Evolutionary conservation across 106 monocot genomes (phyloP).

Genomic region (Apostasia ramifera): DNA sequence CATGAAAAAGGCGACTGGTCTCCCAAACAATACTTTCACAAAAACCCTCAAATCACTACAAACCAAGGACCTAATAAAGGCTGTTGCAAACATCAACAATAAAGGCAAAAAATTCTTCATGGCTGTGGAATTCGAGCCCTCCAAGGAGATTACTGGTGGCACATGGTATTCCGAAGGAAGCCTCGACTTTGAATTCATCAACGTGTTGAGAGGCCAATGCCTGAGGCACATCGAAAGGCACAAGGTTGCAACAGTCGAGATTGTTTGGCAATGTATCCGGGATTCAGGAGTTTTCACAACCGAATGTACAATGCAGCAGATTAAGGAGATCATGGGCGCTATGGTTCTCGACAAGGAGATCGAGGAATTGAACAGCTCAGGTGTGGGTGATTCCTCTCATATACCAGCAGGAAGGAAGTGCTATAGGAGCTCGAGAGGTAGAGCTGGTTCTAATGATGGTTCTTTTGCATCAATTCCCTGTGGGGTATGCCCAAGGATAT

Average conservation of each 20-base stretch:
- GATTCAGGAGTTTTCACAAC: slow-evolving; percentile 20
- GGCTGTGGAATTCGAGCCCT: slow-evolving; percentile 50
- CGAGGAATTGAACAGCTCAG: slow-evolving; percentile 55
- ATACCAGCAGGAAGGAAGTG: slow-evolving; percentile 41
- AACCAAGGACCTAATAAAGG: slow-evolving; percentile 41
- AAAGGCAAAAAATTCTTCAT: slow-evolving; percentile 46
- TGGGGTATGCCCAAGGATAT: slow-evolving; percentile 60
- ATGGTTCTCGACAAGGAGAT: slow-evolving; percentile 60
- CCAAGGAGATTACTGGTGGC: slow-evolving; percentile 55
- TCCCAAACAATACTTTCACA: slow-evolving; percentile 9
- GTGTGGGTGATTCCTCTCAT: slow-evolving; percentile 35
- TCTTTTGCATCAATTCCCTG: slow-evolving; percentile 52
- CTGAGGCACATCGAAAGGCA: slow-evolving; percentile 17
- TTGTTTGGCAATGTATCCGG: slow-evolving; percentile 18
- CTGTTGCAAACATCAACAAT: slow-evolving; percentile 39
- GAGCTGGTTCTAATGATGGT: slow-evolving; percentile 10
- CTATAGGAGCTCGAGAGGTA: slow-evolving; percentile 24
- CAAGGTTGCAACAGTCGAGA: slow-evolving; percentile 31
- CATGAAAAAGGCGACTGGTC: slow-evolving; percentile 22
- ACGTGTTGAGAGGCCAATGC: slow-evolving; percentile 20
- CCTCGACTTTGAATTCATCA: slow-evolving; percentile 43
- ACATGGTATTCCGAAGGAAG: slow-evolving; percentile 54
- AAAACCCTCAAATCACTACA: slow-evolving; percentile 47
- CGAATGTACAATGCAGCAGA: slow-evolving; percentile 29
- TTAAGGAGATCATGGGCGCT: slow-evolving; percentile 36